Evolutionary conservation across 2,329 filamentous ascomycete species (phyloP), one percentile per base, ranked within the genome.

Genomic region (Rosellinia necatrix): DNA sequence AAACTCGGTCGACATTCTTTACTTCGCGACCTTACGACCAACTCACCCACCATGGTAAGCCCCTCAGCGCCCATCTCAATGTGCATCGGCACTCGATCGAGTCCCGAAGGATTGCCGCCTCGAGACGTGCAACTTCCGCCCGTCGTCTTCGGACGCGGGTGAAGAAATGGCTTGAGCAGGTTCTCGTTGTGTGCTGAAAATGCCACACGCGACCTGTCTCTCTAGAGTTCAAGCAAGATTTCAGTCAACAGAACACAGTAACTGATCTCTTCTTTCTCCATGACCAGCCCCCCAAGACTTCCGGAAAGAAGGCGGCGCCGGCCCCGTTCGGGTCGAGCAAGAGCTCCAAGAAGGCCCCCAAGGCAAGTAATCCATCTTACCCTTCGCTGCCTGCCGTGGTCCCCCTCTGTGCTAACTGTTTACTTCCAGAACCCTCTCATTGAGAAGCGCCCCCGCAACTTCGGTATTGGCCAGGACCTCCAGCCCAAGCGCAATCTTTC

Each of bases 231-330:
- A 89, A 86, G 88, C 87, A 90, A 91, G 88, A 90, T 83, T 75
- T 77, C 82, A 81, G 80, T 80, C 79, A 79, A 86, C 87, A 83
- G 82, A 88, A 88, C 84, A 87, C 85, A 86, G 82, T 84, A 80
- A 89, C 92, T 97, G 90, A 96, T 91, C 82, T 91, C 88, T 91
- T 96, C 90, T 94, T 96, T 91, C 93, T 97, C 93, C 94, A 97
- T 97, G 92, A 97, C 50, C 84, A 97, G 94, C 91, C 94, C 89
- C 90, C 93, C 77, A 99, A 97, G 84, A 77, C 83, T n/a, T 54
- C n/a, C 75, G 92, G 92, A 85, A 97, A 97, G 90, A 97, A 97
- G 86, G 88, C 91, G 81, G 94, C 94, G 73, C 84, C 94, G 77
- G 92, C 94, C 82, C 94, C 94, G 78, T 96, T 96, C 87, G 90